phyloP scores from a whole-genome alignment of 2,329 filamentous ascomycete genomes.

The Diaporthe citriasiana region DNA sequence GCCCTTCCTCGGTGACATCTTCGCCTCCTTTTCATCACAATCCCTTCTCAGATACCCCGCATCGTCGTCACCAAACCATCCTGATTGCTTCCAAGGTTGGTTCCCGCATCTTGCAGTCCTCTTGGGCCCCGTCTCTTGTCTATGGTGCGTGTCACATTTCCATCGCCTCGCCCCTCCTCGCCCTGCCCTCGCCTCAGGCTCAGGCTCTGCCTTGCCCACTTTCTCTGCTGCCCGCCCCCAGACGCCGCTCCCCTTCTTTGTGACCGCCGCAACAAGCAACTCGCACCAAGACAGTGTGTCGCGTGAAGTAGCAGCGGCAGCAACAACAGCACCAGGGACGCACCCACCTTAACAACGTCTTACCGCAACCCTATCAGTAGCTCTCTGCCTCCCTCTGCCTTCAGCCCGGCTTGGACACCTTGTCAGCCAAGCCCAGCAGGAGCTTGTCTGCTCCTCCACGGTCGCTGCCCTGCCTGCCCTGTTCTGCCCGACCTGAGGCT shows the following conservation, averaged over 20 bases:
- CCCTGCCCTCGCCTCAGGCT: background rate
- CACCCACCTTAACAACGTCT: slow-evolving; percentile 26
- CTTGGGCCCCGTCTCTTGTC: slow-evolving; percentile 16
- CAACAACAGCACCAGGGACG: slow-evolving; percentile 12
- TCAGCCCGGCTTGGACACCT: slow-evolving; percentile 27
- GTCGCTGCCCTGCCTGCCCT: slow-evolving; percentile 27
- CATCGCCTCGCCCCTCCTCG: slow-evolving; percentile 16
- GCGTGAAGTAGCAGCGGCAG: slow-evolving; percentile 32
- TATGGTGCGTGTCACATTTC: slow-evolving; percentile 33
- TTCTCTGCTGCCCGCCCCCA: slow-evolving; percentile 10
- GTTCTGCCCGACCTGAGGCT: slow-evolving; percentile 33
- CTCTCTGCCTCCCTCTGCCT: slow-evolving; percentile 17
- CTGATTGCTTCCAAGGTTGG: slow-evolving; percentile 37
- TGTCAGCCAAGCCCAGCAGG: slow-evolving; percentile 39
- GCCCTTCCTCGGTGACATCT: slow-evolving; percentile 37
- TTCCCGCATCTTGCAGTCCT: slow-evolving; percentile 20
- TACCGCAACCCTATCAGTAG: slow-evolving; percentile 27
- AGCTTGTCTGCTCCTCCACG: slow-evolving; percentile 41
- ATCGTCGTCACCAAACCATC: slow-evolving; percentile 34
- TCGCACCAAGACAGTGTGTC: slow-evolving; percentile 35
- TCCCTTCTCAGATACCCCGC: slow-evolving; percentile 39
- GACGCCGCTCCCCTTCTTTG: slow-evolving; percentile 36
- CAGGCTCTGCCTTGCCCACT: slow-evolving; percentile 17
- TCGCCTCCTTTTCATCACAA: slow-evolving; percentile 37
- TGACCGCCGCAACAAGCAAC: slow-evolving; percentile 31